phyloP scores from a whole-genome alignment of 1,139 yeast species.

The Ashbya aceris region DNA sequence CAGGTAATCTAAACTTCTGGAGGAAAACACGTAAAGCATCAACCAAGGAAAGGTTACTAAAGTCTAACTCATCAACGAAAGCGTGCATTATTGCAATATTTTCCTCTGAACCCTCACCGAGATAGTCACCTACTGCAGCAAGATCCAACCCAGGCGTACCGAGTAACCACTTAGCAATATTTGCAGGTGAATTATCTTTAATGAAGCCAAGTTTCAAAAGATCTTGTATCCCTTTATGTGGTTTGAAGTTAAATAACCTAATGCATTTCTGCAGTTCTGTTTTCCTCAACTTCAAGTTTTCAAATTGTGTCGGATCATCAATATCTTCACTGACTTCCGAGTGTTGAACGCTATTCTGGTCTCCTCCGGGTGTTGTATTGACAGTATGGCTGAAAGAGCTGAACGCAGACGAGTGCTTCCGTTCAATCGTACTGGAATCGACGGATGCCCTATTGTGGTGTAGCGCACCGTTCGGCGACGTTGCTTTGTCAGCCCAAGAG shows the following conservation, averaged over 20 bases:
- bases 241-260: conserved; percentile 72
- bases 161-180: conserved; percentile 65
- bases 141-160: conserved; percentile 78
- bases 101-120: conserved; percentile 81
- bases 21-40: conserved; percentile 78
- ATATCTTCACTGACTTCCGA: conserved; percentile 29
- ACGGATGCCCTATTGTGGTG: conserved; percentile 12
- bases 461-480: conserved; percentile 27
- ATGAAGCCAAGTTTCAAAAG: conserved; percentile 60
- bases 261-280: conserved; percentile 73
- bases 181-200: conserved; percentile 44
- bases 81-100: conserved; percentile 85
- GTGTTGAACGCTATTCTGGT: conserved; percentile 3
- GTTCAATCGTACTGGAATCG: conserved; percentile 18
- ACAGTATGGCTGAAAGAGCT: conserved; percentile 6
- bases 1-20: conserved; percentile 88
- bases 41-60: conserved; percentile 58
- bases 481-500: conserved; percentile 82
- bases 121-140: conserved; percentile 76
- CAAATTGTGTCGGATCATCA: conserved; percentile 82
- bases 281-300: conserved; percentile 72
- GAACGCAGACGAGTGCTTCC: conserved; percentile 35
- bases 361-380: neutral
- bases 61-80: conserved; percentile 83
- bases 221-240: conserved; percentile 65